phyloP scores from a whole-genome alignment of 129 eudicot species.

The Smallanthus sonchifolius region DNA sequence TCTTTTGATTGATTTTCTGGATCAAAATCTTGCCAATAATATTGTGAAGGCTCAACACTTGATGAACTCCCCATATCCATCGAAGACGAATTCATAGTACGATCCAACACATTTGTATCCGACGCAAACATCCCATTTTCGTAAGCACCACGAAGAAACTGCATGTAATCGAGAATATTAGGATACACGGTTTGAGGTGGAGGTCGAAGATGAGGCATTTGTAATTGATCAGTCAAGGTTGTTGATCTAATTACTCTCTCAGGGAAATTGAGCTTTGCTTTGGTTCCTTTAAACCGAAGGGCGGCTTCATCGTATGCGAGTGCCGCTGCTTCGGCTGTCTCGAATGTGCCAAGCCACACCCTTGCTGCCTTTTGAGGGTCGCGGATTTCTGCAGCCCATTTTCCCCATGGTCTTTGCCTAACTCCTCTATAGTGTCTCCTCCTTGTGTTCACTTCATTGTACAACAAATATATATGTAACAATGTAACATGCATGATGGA shows the following conservation, averaged over 20 bases:
- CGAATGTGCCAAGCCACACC: slow-evolving; percentile 84
- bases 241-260: slow-evolving; percentile 46
- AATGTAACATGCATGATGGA: background rate
- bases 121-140: slow-evolving; percentile 7
- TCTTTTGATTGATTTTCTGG: slow-evolving; percentile 20
- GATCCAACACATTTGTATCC: slow-evolving; percentile 14
- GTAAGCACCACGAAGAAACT: slow-evolving; percentile 18
- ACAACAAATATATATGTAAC: too few species aligned
- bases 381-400: slow-evolving; percentile 88
- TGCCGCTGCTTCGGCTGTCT: slow-evolving; percentile 83
- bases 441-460: slow-evolving; percentile 20
- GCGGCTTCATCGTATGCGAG: slow-evolving; percentile 83
- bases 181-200: slow-evolving; percentile 32
- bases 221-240: slow-evolving; percentile 6
- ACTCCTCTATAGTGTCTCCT: slow-evolving; percentile 79
- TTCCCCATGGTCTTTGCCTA: slow-evolving; percentile 87
- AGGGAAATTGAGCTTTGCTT: slow-evolving; percentile 85
- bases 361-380: slow-evolving; percentile 82
- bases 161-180: slow-evolving; percentile 29
- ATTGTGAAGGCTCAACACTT: slow-evolving; percentile 21
- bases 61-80: slow-evolving; percentile 27
- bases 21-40: slow-evolving; percentile 35
- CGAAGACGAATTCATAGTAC: slow-evolving; percentile 4
- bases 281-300: slow-evolving; percentile 68
- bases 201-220: slow-evolving; percentile 14